phyloP scores from a whole-genome alignment of 805 yeast genomes.

The Wickerhamomyces silvicola region DNA sequence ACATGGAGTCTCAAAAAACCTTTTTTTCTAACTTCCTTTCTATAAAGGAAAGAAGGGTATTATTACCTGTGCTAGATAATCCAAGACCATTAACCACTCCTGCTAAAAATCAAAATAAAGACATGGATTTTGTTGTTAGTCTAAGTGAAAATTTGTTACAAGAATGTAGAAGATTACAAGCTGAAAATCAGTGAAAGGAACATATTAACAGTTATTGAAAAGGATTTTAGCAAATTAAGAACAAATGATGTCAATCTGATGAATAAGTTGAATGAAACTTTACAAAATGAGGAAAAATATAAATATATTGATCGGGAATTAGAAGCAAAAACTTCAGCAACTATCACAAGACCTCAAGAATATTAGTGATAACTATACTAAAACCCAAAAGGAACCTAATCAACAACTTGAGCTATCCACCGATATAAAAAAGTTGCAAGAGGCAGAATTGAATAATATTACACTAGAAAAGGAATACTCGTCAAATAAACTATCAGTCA shows the following conservation, averaged over 20 bases:
- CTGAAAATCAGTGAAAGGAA: slow-evolving; percentile 49
- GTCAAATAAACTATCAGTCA: slow-evolving; percentile 29
- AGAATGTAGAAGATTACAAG: slow-evolving; percentile 65
- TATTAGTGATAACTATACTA: slow-evolving; percentile 36
- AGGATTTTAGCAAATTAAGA: slow-evolving; percentile 32
- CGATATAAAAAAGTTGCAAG: slow-evolving; percentile 44
- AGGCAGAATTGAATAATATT: slow-evolving; percentile 31
- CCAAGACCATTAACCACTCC: slow-evolving; percentile 13
- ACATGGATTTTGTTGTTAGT: slow-evolving; percentile 67
- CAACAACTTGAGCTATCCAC: slow-evolving; percentile 30
- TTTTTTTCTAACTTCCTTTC: slow-evolving; percentile 13
- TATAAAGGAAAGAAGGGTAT: slow-evolving; percentile 21
- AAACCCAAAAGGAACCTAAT: slow-evolving; percentile 33
- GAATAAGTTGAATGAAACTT: slow-evolving; percentile 20
- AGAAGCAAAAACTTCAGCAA: slow-evolving; percentile 43
- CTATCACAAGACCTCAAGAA: slow-evolving; percentile 25
- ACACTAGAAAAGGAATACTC: slow-evolving; percentile 34
- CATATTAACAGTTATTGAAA: slow-evolving; percentile 35
- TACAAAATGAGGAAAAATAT: slow-evolving; percentile 36
- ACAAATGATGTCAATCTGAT: slow-evolving; percentile 13
- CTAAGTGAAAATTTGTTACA: slow-evolving; percentile 63
- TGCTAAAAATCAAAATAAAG: slow-evolving; percentile 37
- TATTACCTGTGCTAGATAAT: slow-evolving; percentile 20
- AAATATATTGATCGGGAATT: slow-evolving; percentile 63
- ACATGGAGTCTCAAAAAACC: slow-evolving; percentile 7